A percentile compares a stretch with the other conserved stretches of the same genome.
phyloP scores from a whole-genome alignment of 208 protist genomes.

The Crithidia brevicula region DNA sequence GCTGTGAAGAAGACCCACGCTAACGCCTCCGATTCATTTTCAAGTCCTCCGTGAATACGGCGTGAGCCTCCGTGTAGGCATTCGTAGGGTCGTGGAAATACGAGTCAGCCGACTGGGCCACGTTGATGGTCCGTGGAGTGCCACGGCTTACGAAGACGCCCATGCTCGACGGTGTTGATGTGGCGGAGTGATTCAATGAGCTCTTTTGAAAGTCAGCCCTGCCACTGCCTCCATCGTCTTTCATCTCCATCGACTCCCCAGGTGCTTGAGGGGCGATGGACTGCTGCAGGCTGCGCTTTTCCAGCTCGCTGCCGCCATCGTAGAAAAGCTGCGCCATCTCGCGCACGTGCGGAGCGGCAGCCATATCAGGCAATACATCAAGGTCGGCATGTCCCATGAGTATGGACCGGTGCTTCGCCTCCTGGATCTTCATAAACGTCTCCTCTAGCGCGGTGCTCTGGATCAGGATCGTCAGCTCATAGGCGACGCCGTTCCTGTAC shows the following conservation, averaged over 20 bases:
- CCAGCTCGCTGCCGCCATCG: conserved; percentile 24
- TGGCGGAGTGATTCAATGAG: not conserved
- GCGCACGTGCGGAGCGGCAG: conserved; percentile 66
- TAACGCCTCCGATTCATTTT: conserved; percentile 51
- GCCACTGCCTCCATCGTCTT: not conserved
- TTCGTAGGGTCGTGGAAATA: conserved; percentile 83
- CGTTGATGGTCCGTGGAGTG: conserved; percentile 49
- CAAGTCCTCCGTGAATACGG: conserved; percentile 84
- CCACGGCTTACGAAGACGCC: conserved; percentile 60
- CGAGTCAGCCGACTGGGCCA: conserved; percentile 64
- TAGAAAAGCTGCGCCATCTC: conserved; percentile 78
- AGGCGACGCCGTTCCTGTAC: conserved; percentile 55
- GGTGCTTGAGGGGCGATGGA: not conserved
- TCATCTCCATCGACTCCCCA: not conserved
- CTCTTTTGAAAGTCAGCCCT: not conserved
- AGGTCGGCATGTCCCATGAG: conserved; percentile 86
- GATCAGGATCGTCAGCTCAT: conserved; percentile 73
- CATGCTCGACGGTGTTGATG: conserved; percentile 3
- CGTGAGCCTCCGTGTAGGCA: conserved; percentile 83
- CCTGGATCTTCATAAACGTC: conserved; percentile 61
- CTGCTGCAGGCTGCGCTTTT: conserved; percentile 1
- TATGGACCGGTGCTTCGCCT: conserved; percentile 57
- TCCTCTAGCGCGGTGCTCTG: conserved; percentile 61
- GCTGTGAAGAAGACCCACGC: not conserved
- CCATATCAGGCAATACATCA: conserved; percentile 67